Evolutionary conservation across 441 rosid species (phyloP).

Genomic region (Pelargonium australe): DNA sequence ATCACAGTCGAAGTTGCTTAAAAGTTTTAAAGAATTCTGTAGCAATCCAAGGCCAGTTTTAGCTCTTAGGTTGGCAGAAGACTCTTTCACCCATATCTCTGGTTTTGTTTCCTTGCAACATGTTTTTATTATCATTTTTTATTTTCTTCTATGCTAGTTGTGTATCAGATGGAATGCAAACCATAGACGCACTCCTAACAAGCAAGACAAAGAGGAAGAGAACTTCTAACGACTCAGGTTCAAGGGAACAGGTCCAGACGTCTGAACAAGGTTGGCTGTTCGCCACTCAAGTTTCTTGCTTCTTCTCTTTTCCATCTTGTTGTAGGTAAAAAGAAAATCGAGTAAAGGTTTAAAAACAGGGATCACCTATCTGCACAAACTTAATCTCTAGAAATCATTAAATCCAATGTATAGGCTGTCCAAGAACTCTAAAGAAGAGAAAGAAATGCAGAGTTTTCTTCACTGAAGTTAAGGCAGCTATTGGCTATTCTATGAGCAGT

Average conservation of each 20-base stretch:
- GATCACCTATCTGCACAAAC: neutral
- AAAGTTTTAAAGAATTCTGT: slow-evolving; percentile 59
- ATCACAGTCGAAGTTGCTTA: slow-evolving; percentile 60
- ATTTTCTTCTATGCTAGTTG: slow-evolving; percentile 49
- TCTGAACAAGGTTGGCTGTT: slow-evolving; percentile 44
- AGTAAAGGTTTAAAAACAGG: neutral
- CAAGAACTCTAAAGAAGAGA: neutral
- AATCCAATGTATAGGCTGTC: neutral
- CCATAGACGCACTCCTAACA: slow-evolving; percentile 72
- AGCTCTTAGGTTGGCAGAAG: slow-evolving; percentile 64
- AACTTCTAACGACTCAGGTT: slow-evolving; percentile 31
- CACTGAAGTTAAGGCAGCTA: neutral
- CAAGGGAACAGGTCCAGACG: slow-evolving; percentile 26
- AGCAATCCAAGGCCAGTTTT: slow-evolving; percentile 76
- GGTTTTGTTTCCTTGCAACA: slow-evolving; percentile 13
- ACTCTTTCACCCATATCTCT: slow-evolving; percentile 18
- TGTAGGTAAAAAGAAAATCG: no score
- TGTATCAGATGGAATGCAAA: slow-evolving; percentile 74
- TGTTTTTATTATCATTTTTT: slow-evolving; percentile 27
- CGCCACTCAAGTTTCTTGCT: neutral
- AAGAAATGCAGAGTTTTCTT: neutral
- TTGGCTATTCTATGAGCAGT: neutral
- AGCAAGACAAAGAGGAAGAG: slow-evolving; percentile 74
- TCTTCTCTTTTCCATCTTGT: neutral
- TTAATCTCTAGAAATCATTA: neutral